Base-by-base conservation (phyloP, 2,329 filamentous ascomycete species). In the Arthrinium puccinioides region DNA sequence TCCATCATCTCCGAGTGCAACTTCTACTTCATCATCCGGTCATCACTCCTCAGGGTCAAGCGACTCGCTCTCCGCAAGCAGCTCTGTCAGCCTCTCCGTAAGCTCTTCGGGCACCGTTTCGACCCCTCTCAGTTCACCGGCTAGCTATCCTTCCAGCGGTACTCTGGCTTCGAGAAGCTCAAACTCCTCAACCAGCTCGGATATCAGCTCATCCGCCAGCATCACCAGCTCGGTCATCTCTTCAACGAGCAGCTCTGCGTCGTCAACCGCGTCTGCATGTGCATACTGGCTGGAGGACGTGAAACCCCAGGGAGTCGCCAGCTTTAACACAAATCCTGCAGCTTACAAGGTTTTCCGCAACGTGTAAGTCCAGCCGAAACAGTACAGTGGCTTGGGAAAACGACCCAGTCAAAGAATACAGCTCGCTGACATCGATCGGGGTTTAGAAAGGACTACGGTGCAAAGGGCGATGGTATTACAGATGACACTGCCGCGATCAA, bases 401-500 rank as follows among this genome's bases (percentile, higher is more conserved):
- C n/a, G n/a, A n/a, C n/a, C n/a, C n/a, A n/a, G n/a, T n/a, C n/a
- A n/a, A n/a, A n/a, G n/a, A n/a, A n/a, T n/a, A n/a, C n/a, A n/a
- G n/a, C n/a, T n/a, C n/a, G n/a, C n/a, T n/a, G n/a, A n/a, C n/a
- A n/a, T n/a, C n/a, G n/a, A n/a, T n/a, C n/a, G n/a, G n/a, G n/a
- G n/a, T n/a, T n/a, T n/a, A n/a, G n/a, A n/a, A 60, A 53, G 38
- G 54, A 56, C 40, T 62, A 59, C 37, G 58, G 59, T 23, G 59
- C 59, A n/a, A 51, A 50, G 40, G 50, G 50, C 33, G 50, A 53
- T 38, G 50, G 49, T 19, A 39, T 39, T 32, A 57, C 55, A 1
- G 59, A 62, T 13, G 59, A 61, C 25, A 62, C 59, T 3, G 51
- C 44, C 8, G 59, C 59, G 16, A 62, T 62, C 38, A 59, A 62